Evolutionary conservation across 2,329 filamentous ascomycete species (phyloP).

Genomic region (Curvularia verruculosa): DNA sequence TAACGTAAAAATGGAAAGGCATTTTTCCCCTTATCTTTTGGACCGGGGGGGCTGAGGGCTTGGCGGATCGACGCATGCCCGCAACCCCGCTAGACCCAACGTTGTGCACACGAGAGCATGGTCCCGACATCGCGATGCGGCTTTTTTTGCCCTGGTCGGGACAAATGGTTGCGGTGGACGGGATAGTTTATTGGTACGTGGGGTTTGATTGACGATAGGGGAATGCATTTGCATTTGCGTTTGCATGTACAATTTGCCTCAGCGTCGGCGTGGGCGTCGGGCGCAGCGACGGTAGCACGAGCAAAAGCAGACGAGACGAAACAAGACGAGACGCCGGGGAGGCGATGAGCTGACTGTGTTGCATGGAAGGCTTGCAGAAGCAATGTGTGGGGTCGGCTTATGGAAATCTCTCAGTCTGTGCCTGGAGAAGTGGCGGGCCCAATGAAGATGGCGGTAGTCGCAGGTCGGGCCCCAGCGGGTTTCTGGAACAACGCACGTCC

Average conservation of each 20-base stretch:
- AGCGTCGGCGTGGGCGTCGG: not conserved
- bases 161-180: conserved; percentile 7
- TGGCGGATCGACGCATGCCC: conserved; percentile 32
- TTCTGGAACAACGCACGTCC: conserved; percentile 18
- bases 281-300: conserved; percentile 20
- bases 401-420: conserved; percentile 20
- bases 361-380: conserved; percentile 20
- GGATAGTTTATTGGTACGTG: conserved; percentile 29
- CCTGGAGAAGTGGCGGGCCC: conserved; percentile 19
- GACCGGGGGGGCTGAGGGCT: conserved; percentile 25
- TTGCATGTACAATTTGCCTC: not conserved
- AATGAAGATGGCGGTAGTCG: not conserved
- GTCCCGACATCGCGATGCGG: conserved; percentile 44
- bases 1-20: conserved; percentile 29
- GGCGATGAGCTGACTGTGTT: not conserved
- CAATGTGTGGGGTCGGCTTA: conserved; percentile 29
- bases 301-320: not conserved
- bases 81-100: conserved; percentile 33
- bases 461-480: not conserved
- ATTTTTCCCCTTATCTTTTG: conserved; percentile 36
- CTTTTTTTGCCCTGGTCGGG: conserved; percentile 28
- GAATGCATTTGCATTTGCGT: conserved; percentile 11
- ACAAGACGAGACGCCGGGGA: too few relatives aligned
- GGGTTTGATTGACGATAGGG: conserved; percentile 28
- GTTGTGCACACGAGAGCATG: conserved; percentile 28